Conservation (phyloP, 2,329 filamentous ascomycete genomes). For the Alternaria arborescens region DNA sequence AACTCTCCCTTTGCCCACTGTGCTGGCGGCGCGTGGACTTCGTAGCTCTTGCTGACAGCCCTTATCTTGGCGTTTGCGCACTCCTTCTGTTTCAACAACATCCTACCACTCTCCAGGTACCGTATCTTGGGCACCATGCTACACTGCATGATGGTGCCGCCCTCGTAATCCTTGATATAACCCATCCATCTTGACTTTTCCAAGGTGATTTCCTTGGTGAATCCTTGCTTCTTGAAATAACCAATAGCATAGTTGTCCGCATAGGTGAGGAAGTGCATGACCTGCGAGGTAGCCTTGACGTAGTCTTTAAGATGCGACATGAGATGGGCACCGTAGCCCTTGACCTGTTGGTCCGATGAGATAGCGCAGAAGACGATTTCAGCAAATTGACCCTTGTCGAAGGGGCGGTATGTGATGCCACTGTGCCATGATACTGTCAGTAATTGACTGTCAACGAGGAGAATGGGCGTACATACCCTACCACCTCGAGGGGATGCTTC, state of each 20-base stretch:
- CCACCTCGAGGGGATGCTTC: slow-evolving; percentile 94
- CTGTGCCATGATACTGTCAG: slow-evolving; percentile 54
- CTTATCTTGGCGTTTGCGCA: slow-evolving; percentile 94
- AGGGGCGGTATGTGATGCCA: slow-evolving; percentile 95
- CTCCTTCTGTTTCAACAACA: slow-evolving; percentile 98
- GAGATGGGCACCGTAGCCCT: slow-evolving; percentile 95
- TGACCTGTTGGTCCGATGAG: slow-evolving; percentile 96
- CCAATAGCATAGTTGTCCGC: slow-evolving; percentile 99
- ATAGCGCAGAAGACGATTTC: slow-evolving; percentile 99
- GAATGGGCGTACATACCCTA: slow-evolving; percentile 60
- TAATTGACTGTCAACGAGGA: neutral
- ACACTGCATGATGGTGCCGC: slow-evolving; percentile 99
- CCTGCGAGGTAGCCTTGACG: slow-evolving; percentile 93
- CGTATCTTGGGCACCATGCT: slow-evolving; percentile 94
- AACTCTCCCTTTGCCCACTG: slow-evolving; percentile 77
- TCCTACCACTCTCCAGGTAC: slow-evolving; percentile 90
- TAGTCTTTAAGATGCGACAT: slow-evolving; percentile 99
- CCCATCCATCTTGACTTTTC: slow-evolving; percentile 96
- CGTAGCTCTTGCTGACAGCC: slow-evolving; percentile 86
- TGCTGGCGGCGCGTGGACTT: slow-evolving; percentile 83
- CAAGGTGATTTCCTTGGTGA: slow-evolving; percentile 97
- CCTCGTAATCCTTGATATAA: slow-evolving; percentile 99
- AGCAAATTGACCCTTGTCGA: slow-evolving; percentile 89
- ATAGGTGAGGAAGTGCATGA: slow-evolving; percentile 99
- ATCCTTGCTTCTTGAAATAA: slow-evolving; percentile 99